Evolutionary conservation across 345 rosid genomes (phyloP), one percentile per base, ranked within the genome.

Genomic region (Ceriops tagal): DNA sequence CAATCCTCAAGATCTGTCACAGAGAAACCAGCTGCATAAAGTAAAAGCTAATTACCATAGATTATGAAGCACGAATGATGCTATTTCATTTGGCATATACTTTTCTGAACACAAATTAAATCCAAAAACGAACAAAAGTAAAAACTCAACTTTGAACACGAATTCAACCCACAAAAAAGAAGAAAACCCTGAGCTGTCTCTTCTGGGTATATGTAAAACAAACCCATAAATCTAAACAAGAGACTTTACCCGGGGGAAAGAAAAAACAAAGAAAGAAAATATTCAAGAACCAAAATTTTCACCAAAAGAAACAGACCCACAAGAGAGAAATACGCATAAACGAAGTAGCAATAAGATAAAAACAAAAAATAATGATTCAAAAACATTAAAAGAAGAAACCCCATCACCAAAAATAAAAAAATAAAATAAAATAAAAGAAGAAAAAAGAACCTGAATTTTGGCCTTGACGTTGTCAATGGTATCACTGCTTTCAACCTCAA

Each of bases 401-500:
- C 13, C 28, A 22, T 8, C 58, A 22, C 21, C 53, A 64, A 1
- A 57, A 58, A 15, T 43, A 64, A 1, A 57, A 58, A 15, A 9
- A n/a, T 1, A 21, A 58, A 22, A 21, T 0, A 21, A 31, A 26
- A 21, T 5, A 5, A 1, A 27, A 58, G 1, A 34, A 11, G 0
- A 62, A 51, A 27, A 24, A 27, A n/a, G 30, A 28, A 66, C 76
- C 76, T 73, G 71, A 66, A 73, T 73, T 61, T 73, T 66, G 15
- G 76, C 66, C 39, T 73, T 73, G 32, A 73, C 61, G 46, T 73
- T 73, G 62, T 73, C 76, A 31, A 66, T 66, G 56, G 76, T 73
- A 55, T 73, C 76, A 22, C 71, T 73, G 49, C 76, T 73, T 66
- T 73, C 76, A 15, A 73, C 71, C 57, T 73, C 76, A 39, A 73